Evolutionary conservation across 345 rosid species (phyloP).

Genomic region (Clarkia xantiana): DNA sequence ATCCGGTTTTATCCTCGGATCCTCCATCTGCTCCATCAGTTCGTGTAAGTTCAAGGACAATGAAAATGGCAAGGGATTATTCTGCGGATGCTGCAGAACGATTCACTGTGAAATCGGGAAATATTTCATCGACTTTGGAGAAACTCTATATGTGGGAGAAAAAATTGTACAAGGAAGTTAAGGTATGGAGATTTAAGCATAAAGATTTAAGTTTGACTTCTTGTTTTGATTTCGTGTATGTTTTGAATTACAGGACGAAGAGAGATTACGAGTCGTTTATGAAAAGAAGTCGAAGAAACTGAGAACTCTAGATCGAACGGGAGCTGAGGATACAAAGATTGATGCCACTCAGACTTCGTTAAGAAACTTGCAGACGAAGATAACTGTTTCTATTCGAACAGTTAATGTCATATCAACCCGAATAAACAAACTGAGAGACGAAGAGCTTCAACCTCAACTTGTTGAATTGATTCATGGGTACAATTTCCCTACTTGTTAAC

Average conservation of each 20-base stretch:
- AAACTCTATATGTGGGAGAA: conserved; percentile 86
- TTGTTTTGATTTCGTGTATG: conserved; percentile 9
- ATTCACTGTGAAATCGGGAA: conserved; percentile 23
- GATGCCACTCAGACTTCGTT: conserved; percentile 57
- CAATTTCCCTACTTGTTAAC: not conserved
- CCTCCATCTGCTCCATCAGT: conserved; percentile 25
- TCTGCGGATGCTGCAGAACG: conserved; percentile 28
- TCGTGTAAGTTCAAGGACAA: conserved; percentile 39
- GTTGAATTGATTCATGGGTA: conserved; percentile 71
- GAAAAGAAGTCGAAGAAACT: conserved; percentile 67
- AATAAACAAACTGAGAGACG: conserved; percentile 80
- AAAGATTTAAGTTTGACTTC: no score
- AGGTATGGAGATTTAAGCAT: conserved; percentile 27
- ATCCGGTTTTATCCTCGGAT: conserved; percentile 30
- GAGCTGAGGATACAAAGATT: conserved; percentile 73
- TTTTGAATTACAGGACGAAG: conserved; percentile 64
- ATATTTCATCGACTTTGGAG: conserved; percentile 71
- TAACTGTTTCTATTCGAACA: conserved; percentile 53
- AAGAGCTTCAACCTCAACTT: conserved; percentile 75
- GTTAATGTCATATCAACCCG: conserved; percentile 63
- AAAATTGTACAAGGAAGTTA: conserved; percentile 81
- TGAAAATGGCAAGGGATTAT: conserved; percentile 51
- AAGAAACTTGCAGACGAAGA: conserved; percentile 56
- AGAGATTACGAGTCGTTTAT: conserved; percentile 59
- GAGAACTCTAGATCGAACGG: conserved; percentile 41